A percentile compares a stretch with the other conserved stretches of the same genome.
phyloP scores from a whole-genome alignment of 257 asterid genomes.

The Solanum rostratum region DNA sequence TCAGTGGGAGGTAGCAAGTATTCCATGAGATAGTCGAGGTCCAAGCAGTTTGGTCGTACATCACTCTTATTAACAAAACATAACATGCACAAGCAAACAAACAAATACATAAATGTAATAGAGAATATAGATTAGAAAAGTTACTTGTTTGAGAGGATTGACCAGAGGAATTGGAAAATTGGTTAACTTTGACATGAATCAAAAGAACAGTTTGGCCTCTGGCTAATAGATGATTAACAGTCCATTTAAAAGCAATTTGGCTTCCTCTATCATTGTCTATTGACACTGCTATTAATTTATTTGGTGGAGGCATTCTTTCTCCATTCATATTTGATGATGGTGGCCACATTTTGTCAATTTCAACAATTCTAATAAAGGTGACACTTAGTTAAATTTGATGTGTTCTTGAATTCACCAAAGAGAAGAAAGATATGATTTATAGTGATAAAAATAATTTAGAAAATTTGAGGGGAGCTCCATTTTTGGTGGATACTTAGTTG shows the following conservation, averaged over 20 bases:
- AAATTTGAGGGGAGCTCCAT: background rate
- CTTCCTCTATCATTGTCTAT: constrained; percentile 16
- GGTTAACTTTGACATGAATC: constrained; percentile 56
- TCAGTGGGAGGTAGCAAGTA: no score
- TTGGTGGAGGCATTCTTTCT: background rate
- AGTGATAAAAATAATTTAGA: background rate
- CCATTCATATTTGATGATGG: background rate
- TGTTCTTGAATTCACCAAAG: background rate
- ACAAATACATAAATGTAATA: background rate
- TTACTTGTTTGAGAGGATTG: constrained; percentile 45
- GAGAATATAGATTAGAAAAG: background rate
- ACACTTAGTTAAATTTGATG: background rate
- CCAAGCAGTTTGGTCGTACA: background rate
- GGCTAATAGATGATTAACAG: constrained; percentile 57
- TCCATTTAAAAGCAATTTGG: constrained; percentile 33
- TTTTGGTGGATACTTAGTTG: background rate
- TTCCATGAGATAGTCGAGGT: background rate
- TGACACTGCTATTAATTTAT: constrained; percentile 8
- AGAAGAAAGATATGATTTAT: background rate
- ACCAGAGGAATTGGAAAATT: constrained; percentile 12
- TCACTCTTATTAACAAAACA: background rate
- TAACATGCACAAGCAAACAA: background rate
- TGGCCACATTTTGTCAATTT: background rate
- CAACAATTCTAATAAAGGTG: background rate
- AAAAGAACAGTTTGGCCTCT: constrained; percentile 64